Evolutionary conservation across 1,284 basidiomycete species (phyloP), one percentile per base, ranked within the genome.

Genomic region (Mycosarcoma mackinlayi): DNA sequence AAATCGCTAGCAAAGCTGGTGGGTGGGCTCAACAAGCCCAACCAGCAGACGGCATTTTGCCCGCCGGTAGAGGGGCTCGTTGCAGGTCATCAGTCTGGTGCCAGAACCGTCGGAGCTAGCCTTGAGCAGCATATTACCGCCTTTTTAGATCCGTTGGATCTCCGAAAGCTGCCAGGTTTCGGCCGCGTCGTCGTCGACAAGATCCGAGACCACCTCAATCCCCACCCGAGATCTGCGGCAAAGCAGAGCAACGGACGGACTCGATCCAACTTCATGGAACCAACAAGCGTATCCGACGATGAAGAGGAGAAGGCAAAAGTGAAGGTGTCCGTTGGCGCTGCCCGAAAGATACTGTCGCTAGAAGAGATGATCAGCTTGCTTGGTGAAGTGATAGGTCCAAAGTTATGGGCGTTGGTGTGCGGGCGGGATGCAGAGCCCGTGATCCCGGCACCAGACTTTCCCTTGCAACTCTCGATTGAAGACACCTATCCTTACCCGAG

Each of bases 1-100:
- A 84, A 84, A 58, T 66, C 77, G 16, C 50, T 84, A 7, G 75
- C 82, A 11, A 84, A 84, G 73, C 68, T 84, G 11, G 73, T 82
- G 9, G 80, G 77, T 4, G 63, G 69, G 10, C 47, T 75, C 5
- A 63, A 83, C 56, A 84, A 84, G 66, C 84, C 84, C 1, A 76
- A 78, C 33, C 76, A 82, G 21, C 84, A 84, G 66, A 84, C 73
- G 3, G 14, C 52, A 18, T 69, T 75, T 24, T 60, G 45, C 3
- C 73, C 63, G 6, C 53, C 56, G n/a, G n/a, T 60, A 7, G 53
- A 37, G 1, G 34, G 34, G 7, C 30, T 39, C 16, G 5, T 10
- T 14, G 2, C 34, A 1, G 30, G 37, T n/a, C 18, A 16, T 4
- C 16, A 23, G 23, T 28, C 11, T 4, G 45, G 33, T 10, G 30